phyloP scores from a whole-genome alignment of 1,139 yeast genomes.

The Candida anutae region DNA sequence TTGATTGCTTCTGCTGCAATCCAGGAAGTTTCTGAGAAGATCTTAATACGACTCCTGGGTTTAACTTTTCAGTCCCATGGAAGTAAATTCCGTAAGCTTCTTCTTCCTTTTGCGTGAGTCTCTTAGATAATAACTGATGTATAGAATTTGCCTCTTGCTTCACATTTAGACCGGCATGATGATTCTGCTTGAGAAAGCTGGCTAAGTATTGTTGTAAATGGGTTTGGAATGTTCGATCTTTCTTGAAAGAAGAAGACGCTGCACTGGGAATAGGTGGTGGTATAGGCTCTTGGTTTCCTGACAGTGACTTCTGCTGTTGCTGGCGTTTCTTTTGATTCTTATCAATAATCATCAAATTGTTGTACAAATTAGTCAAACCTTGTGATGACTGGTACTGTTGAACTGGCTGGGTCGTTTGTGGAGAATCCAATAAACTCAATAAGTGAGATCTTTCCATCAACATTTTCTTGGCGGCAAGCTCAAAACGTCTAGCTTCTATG shows the following conservation, averaged over 20 bases:
- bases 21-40: conserved; percentile 50
- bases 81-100: conserved; percentile 79
- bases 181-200: conserved; percentile 31
- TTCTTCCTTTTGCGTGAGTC: conserved; percentile 71
- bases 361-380: conserved; percentile 82
- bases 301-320: conserved; percentile 32
- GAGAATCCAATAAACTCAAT: conserved; percentile 76
- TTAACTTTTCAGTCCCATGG: conserved; percentile 65
- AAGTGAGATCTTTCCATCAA: conserved; percentile 76
- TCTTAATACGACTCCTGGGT: conserved; percentile 73
- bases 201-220: conserved; percentile 40
- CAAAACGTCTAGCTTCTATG: conserved; percentile 87
- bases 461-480: conserved; percentile 87
- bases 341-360: conserved; percentile 70
- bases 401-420: conserved; percentile 71
- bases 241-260: conserved; percentile 44
- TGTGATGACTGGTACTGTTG: conserved; percentile 79
- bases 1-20: conserved; percentile 45
- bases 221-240: conserved; percentile 46
- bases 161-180: conserved; percentile 15
- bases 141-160: conserved; percentile 32
- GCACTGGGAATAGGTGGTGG: conserved; percentile 55
- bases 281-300: conserved; percentile 34
- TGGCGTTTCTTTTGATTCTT: conserved; percentile 46
- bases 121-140: conserved; percentile 42